Percentiles rank a stretch among this genome's conserved stretches.
These are phyloP conservation scores for Nakazawaea laoshanensis DNA, from an alignment of 805 yeast species.

Conservation along the genomic window DNA sequence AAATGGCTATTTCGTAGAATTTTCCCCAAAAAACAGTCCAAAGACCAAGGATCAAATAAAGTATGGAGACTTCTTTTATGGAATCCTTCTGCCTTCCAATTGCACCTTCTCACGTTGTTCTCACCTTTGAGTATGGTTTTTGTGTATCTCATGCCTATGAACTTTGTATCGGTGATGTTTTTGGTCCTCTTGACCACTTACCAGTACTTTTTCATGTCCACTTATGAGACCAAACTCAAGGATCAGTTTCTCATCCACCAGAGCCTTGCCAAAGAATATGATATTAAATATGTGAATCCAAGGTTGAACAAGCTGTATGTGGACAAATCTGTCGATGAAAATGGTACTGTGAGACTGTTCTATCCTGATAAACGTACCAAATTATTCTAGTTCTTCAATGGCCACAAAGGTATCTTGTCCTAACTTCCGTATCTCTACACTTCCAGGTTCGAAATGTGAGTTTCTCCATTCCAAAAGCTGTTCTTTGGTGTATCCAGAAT, in stretches of 20 bases:
- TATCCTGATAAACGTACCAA: constrained; percentile 8
- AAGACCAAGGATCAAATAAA: neutral
- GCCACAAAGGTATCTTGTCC: constrained; percentile 16
- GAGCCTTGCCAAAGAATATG: constrained; percentile 57
- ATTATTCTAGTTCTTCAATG: constrained; percentile 17
- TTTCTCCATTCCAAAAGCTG: constrained; percentile 50
- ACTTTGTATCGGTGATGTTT: constrained; percentile 17
- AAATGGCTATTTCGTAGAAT: neutral
- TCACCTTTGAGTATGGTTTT: constrained; percentile 49
- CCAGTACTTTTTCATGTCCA: constrained; percentile 27
- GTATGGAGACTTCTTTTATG: constrained; percentile 53
- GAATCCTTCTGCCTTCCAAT: constrained; percentile 55
- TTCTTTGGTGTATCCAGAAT: constrained; percentile 41
- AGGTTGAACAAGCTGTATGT: constrained; percentile 38
- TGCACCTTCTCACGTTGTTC: constrained; percentile 41
- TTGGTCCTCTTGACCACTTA: constrained; percentile 27
- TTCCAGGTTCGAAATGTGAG: constrained; percentile 36
- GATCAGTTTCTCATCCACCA: constrained; percentile 55
- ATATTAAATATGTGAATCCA: constrained; percentile 55
- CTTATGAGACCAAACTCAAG: constrained; percentile 37
- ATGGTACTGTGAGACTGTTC: constrained; percentile 6
- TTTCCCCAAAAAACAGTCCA: neutral
- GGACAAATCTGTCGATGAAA: constrained; percentile 48
- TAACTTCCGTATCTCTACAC: constrained; percentile 32
- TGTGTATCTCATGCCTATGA: constrained; percentile 21